These are phyloP conservation scores for Nakaseomyces kungkrabaensis DNA, from an alignment of 1,139 yeast species.

Conservation along the genomic window DNA sequence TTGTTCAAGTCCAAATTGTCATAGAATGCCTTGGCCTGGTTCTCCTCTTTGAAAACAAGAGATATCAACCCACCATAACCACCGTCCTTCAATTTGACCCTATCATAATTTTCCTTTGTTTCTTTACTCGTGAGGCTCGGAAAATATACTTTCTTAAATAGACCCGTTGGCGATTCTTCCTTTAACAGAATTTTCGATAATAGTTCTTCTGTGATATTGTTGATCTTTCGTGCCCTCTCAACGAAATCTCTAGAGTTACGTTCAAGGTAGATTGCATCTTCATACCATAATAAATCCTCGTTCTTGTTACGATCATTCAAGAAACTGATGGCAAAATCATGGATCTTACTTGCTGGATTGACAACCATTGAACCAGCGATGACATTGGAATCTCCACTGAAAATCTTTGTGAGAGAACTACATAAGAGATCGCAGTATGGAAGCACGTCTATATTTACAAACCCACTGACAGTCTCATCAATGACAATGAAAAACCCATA, in stretches of 20 bases:
- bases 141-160: slow-evolving; percentile 58
- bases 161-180: slow-evolving; percentile 25
- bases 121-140: slow-evolving; percentile 46
- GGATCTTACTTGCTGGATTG: slow-evolving; percentile 54
- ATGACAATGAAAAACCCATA: slow-evolving; percentile 70
- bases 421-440: slow-evolving; percentile 83
- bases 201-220: slow-evolving; percentile 51
- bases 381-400: slow-evolving; percentile 90
- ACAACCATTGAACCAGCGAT: slow-evolving; percentile 87
- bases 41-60: slow-evolving; percentile 56
- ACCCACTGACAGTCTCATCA: slow-evolving; percentile 92
- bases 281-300: slow-evolving; percentile 82
- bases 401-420: slow-evolving; percentile 81
- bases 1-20: slow-evolving; percentile 68
- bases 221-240: slow-evolving; percentile 55
- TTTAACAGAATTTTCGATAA: slow-evolving; percentile 39
- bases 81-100: slow-evolving; percentile 54
- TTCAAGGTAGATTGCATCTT: slow-evolving; percentile 87
- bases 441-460: slow-evolving; percentile 71
- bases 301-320: slow-evolving; percentile 37
- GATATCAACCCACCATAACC: slow-evolving; percentile 93
- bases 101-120: slow-evolving; percentile 61
- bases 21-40: slow-evolving; percentile 64
- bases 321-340: slow-evolving; percentile 42
- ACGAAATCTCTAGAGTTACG: slow-evolving; percentile 87